phyloP scores from a whole-genome alignment of 176 grass and related monocot genomes.

The Triticum monococcum region DNA sequence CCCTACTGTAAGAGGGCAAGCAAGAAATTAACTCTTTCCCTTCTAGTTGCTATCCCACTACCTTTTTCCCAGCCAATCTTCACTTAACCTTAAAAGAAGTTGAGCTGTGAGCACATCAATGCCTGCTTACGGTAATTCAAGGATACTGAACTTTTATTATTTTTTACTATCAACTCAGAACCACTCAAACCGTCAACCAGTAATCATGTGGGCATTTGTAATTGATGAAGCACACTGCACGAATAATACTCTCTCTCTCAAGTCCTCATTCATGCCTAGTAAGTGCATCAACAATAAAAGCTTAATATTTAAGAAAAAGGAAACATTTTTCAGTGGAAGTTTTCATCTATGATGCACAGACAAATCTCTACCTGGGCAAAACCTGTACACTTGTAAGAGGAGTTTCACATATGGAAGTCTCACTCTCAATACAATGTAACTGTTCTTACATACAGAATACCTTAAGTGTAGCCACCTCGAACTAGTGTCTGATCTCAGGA shows the following conservation, averaged over 20 bases:
- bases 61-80: background rate
- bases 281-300: background rate
- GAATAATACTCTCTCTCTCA: background rate
- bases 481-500: background rate
- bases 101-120: background rate
- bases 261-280: background rate
- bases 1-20: background rate
- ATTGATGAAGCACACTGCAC: constrained; percentile 2
- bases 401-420: background rate
- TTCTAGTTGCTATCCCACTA: background rate
- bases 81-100: background rate
- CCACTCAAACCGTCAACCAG: background rate
- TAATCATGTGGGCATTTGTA: background rate
- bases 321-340: background rate
- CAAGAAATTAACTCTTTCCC: background rate
- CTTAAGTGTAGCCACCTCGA: background rate
- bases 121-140: background rate
- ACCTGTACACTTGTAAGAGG: background rate
- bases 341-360: background rate
- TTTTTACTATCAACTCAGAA: background rate
- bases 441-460: background rate
- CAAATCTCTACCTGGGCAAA: background rate
- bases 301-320: background rate
- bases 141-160: background rate
- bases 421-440: background rate